These are phyloP conservation scores for Spizellomyces sp. DNA, from an alignment of 192 early-diverging fungal species.

Conservation along the genomic window DNA sequence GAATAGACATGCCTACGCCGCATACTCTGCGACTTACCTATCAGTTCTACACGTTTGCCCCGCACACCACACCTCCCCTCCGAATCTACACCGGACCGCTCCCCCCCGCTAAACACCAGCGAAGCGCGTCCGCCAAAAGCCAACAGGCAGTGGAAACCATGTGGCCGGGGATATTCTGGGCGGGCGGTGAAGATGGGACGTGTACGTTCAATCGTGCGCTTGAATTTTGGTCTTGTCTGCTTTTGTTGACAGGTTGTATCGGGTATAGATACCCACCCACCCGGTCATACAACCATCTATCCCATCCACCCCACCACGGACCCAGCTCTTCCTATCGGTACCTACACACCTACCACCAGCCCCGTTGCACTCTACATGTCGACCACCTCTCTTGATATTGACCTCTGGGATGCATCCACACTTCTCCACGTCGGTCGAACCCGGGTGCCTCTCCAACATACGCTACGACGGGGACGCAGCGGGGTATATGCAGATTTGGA, in stretches of 20 bases:
- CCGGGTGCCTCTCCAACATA: slow-evolving; percentile 29
- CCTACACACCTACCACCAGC: slow-evolving; percentile 1
- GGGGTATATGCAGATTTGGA: slow-evolving; percentile 44
- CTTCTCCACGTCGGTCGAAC: slow-evolving; percentile 45
- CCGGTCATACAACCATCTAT: neutral
- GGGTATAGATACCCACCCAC: too few species aligned
- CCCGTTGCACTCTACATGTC: slow-evolving; percentile 34
- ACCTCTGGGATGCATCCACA: slow-evolving; percentile 40
- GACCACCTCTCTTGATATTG: slow-evolving; percentile 23
- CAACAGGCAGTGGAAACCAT: neutral
- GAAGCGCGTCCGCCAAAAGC: too few species aligned
- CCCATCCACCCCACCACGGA: slow-evolving; percentile 28
- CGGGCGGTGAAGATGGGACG: neutral
- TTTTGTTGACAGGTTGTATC: neutral
- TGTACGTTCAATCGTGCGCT: neutral
- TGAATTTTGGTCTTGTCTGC: neutral
- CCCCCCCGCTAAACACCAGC: too few species aligned
- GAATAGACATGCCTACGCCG: slow-evolving; percentile 9
- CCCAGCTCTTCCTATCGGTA: slow-evolving; percentile 11
- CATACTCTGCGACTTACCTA: slow-evolving; percentile 42
- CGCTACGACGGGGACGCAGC: slow-evolving; percentile 31
- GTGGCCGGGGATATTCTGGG: slow-evolving; percentile 49
- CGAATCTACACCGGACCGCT: slow-evolving; percentile 41
- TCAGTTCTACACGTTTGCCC: slow-evolving; percentile 51
- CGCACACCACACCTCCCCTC: slow-evolving; percentile 34